Conservation (phyloP, 768 basidiomycete genomes). For the Cyclocybe aegerita region DNA sequence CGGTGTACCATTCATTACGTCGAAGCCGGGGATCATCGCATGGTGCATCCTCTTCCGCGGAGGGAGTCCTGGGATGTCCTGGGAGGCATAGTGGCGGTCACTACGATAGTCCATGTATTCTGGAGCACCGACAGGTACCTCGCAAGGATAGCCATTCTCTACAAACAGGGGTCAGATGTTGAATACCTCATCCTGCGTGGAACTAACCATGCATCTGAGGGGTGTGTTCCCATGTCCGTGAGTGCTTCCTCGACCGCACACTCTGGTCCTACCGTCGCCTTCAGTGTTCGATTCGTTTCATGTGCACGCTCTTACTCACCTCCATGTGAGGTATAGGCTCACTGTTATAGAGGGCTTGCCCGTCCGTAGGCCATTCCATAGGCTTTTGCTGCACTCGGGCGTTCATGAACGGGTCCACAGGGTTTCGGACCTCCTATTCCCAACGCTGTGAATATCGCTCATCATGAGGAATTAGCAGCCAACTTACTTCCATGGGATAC, state of each 20-base stretch:
- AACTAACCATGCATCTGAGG: slow-evolving; percentile 42
- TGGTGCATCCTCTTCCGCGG: slow-evolving; percentile 69
- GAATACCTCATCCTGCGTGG: neutral
- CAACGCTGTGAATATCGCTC: slow-evolving; percentile 5
- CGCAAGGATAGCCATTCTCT: slow-evolving; percentile 48
- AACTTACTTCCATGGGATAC: slow-evolving; percentile 42
- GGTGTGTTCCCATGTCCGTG: slow-evolving; percentile 61
- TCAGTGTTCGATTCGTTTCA: slow-evolving; percentile 10
- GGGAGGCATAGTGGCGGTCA: slow-evolving; percentile 25
- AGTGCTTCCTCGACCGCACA: slow-evolving; percentile 52
- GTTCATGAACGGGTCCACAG: slow-evolving; percentile 40
- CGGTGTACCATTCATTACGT: slow-evolving; percentile 51
- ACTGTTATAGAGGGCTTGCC: slow-evolving; percentile 40
- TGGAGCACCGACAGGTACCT: slow-evolving; percentile 35
- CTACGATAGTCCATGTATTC: slow-evolving; percentile 26
- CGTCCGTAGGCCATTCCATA: slow-evolving; percentile 49
- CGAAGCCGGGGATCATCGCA: slow-evolving; percentile 54
- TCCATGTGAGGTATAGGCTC: slow-evolving; percentile 45
- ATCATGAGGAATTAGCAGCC: slow-evolving; percentile 2
- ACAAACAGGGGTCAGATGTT: neutral
- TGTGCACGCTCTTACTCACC: slow-evolving; percentile 25
- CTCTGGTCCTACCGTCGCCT: slow-evolving; percentile 34
- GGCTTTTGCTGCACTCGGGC: slow-evolving; percentile 39
- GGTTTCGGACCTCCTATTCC: slow-evolving; percentile 35
- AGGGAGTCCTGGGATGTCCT: slow-evolving; percentile 53